Evolutionary conservation across 2,329 filamentous ascomycete genomes (phyloP), one percentile per base, ranked within the genome.

Genomic region (Pseudocercospora eumusae): DNA sequence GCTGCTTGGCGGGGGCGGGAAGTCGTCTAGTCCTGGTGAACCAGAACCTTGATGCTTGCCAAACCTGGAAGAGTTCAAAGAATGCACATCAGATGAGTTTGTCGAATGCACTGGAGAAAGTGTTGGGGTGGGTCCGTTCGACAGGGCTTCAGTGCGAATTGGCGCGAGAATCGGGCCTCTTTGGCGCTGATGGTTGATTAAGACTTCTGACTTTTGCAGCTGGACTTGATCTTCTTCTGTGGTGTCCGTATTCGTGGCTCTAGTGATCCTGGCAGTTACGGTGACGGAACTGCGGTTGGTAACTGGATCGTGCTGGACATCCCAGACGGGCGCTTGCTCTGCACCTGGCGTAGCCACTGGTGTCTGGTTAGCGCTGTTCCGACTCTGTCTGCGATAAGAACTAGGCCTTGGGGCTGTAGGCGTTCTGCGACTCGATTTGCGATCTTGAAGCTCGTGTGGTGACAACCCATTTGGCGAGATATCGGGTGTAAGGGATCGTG

Each of bases 241-340:
- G 25, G 36, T 11, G n/a, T 55, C 52, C 10, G 52, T 18, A 31
- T 36, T 52, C 15, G 45, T 52, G 11, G 90, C 89, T 53, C 91
- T 86, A 40, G 96, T 80, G 65, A 96, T 96, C 56, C 88, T 86
- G 54, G 93, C 91, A 18, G 90, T 95, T 10, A 96, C 92, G 50
- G 92, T 93, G n/a, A 96, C 86, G 0, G 91, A 93, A 70, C 93
- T 91, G 4, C 88, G 84, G 62, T 78, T 78, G 50, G 75, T 74
- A 8, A 67, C 57, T 15, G 68, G 66, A 33, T 74, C 75, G 59
- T 74, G 74, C 61, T 78, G 75, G 20, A 79, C 71, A 50, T 73
- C 79, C 71, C 79, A 80, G 18, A 75, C 72, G 5, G 78, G 72
- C 40, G 70, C 64, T 25, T 60, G 67, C 55, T 71, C 67, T 6